Evolutionary conservation across 148 eudicot species (phyloP).

Genomic region (Camellia granthamiana): DNA sequence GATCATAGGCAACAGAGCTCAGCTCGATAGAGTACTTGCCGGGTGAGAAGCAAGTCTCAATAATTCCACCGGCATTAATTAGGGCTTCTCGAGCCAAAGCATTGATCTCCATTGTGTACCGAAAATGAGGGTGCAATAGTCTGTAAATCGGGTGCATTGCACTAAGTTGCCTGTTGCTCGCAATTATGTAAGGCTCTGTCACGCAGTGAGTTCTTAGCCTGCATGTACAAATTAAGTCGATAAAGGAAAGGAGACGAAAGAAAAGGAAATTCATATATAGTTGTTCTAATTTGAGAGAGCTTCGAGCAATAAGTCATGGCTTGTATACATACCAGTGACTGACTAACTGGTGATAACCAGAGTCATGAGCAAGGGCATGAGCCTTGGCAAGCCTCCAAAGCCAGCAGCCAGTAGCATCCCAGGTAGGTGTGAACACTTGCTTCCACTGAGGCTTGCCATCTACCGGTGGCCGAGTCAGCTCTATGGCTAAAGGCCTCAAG

Average conservation of each 20-base stretch:
- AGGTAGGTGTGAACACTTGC: conserved; percentile 46
- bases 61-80: conserved; percentile 60
- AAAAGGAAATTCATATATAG: no score
- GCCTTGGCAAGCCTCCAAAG: conserved; percentile 85
- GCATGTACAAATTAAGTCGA: conserved; percentile 5
- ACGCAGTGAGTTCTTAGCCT: conserved; percentile 81
- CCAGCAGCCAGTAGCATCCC: conserved; percentile 59
- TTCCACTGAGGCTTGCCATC: conserved; percentile 66
- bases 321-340: conserved; percentile 67
- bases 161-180: conserved; percentile 68
- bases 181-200: conserved; percentile 76
- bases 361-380: conserved; percentile 86
- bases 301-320: no score
- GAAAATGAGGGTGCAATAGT: conserved; percentile 69
- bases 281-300: no score
- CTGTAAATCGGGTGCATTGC: conserved; percentile 75
- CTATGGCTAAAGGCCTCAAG: conserved; percentile 65
- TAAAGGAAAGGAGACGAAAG: no score
- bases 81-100: conserved; percentile 73
- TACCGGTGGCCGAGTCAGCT: conserved; percentile 64
- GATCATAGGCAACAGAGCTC: conserved; percentile 63
- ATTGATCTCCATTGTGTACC: conserved; percentile 95
- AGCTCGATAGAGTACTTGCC: conserved; percentile 59
- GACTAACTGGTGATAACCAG: conserved; percentile 70
- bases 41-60: conserved; percentile 57